These are phyloP conservation scores for Platanthera guangdongensis DNA, from an alignment of 106 monocot genomes.

Conservation along the genomic window DNA sequence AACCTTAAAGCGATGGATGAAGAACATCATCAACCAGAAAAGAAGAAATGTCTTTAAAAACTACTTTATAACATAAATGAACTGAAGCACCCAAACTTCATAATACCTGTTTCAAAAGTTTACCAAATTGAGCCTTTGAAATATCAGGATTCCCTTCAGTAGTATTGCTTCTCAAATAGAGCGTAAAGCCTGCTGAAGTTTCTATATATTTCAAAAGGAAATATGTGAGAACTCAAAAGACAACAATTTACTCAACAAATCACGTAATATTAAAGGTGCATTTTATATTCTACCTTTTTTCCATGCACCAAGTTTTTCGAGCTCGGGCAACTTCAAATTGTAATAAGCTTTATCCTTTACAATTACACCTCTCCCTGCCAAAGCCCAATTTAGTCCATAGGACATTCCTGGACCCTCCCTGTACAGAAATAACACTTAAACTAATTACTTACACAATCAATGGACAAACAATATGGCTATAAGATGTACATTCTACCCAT, in stretches of 20 bases:
- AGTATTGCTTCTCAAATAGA: conserved; percentile 65
- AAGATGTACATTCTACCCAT: neutral
- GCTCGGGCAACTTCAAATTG: conserved; percentile 59
- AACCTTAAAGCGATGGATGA: neutral
- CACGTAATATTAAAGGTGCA: conserved; percentile 1
- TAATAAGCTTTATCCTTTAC: conserved; percentile 71
- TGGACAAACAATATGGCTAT: neutral
- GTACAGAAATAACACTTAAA: neutral
- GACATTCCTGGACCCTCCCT: conserved; percentile 50
- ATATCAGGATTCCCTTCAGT: conserved; percentile 41
- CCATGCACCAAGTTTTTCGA: conserved; percentile 47
- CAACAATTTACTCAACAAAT: neutral
- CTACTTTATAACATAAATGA: neutral
- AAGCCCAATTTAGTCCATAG: conserved; percentile 67
- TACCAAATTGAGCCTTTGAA: conserved; percentile 69
- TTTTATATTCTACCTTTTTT: conserved; percentile 30
- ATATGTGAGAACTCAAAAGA: neutral
- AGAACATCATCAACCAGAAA: neutral
- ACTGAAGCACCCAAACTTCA: neutral
- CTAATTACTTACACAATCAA: neutral
- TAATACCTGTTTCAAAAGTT: conserved; percentile 79
- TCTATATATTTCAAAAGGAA: conserved; percentile 25
- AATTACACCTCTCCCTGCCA: conserved; percentile 77
- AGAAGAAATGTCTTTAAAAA: neutral
- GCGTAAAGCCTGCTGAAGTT: conserved; percentile 38